phyloP scores from a whole-genome alignment of 805 yeast genomes.

The Monosporozyma solicola region DNA sequence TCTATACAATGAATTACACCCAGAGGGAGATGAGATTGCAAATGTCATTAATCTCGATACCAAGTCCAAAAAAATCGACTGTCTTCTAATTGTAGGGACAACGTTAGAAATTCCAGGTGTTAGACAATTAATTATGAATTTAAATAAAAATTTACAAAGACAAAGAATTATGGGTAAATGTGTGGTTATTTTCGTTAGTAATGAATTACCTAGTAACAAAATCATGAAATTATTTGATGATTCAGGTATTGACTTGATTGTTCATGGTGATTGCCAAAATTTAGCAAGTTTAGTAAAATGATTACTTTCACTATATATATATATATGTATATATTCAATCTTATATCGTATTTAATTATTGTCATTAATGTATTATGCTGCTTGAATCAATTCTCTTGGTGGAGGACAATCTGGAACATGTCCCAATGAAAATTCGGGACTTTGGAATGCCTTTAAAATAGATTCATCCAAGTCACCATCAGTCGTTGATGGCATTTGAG shows the following conservation, averaged over 20 bases:
- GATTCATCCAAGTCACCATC: constrained; percentile 36
- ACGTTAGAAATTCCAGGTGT: constrained; percentile 76
- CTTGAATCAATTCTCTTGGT: constrained; percentile 36
- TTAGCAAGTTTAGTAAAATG: constrained; percentile 29
- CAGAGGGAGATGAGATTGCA: constrained; percentile 84
- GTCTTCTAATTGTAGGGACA: constrained; percentile 75
- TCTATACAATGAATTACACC: constrained; percentile 67
- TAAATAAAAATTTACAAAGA: constrained; percentile 48
- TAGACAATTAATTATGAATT: constrained; percentile 48
- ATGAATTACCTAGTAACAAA: constrained; percentile 45
- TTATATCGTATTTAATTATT: neutral
- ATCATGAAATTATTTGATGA: constrained; percentile 41
- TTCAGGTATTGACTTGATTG: constrained; percentile 41
- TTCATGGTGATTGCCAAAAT: constrained; percentile 58
- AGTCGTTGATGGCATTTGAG: neutral
- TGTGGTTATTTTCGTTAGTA: constrained; percentile 52
- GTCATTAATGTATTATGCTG: neutral
- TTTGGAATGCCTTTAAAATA: constrained; percentile 40
- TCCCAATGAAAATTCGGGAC: constrained; percentile 45
- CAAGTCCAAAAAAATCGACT: constrained; percentile 52
- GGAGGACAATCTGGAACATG: constrained; percentile 67
- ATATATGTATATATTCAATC: neutral
- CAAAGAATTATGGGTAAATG: constrained; percentile 35
- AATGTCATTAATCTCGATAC: constrained; percentile 61
- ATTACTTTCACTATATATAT: neutral